Evolutionary conservation across 2,329 filamentous ascomycete species (phyloP), one percentile per base, ranked within the genome.

Genomic region (Sporothrix luriei): DNA sequence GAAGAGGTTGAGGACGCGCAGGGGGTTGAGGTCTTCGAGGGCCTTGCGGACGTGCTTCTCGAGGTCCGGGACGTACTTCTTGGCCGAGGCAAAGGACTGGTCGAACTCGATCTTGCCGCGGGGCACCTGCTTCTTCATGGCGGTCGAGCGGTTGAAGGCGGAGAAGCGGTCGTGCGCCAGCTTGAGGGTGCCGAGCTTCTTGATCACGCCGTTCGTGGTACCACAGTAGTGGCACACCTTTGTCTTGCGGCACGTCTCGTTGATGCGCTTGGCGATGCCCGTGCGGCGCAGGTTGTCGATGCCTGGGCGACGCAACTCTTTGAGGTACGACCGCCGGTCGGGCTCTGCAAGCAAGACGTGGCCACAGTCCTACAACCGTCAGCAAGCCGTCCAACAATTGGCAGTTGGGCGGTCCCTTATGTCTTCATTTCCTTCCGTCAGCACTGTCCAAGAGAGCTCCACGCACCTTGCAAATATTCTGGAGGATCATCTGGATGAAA

Each of bases 111-210:
- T 82, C 80, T 98, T 97, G 80, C 91, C 91, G 69, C 88, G 84
- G 0, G 95, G 95, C 0, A 92, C 85, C 13, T 91, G 84, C 80
- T 98, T 99, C 78, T 91, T 93, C 71, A 88, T 88, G 0, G 95
- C 90, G 3, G 91, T 94, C 0, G 94, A 98, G 73, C 91, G 90
- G 79, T 96, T 97, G 84, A 88, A 99, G 24, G 90, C 85, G 55
- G 90, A 87, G 77, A 94, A 99, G 77, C 95, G 96, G 83, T 97
- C 93, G 80, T 99, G 95, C 14, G 91, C 89, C 68, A 99, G 89
- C 81, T 98, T 98, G 74, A 98, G 85, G n/a, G 94, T 91, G 40
- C 92, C 91, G 40, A 93, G 87, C 80, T 98, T 98, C 76, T 94
- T 91, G 71, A 99, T 94, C 69, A 93, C 90, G 10, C 95, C 95